These are phyloP conservation scores for Omphalotus guepiniiformis DNA, from an alignment of 768 basidiomycete species.

Conservation along the genomic window DNA sequence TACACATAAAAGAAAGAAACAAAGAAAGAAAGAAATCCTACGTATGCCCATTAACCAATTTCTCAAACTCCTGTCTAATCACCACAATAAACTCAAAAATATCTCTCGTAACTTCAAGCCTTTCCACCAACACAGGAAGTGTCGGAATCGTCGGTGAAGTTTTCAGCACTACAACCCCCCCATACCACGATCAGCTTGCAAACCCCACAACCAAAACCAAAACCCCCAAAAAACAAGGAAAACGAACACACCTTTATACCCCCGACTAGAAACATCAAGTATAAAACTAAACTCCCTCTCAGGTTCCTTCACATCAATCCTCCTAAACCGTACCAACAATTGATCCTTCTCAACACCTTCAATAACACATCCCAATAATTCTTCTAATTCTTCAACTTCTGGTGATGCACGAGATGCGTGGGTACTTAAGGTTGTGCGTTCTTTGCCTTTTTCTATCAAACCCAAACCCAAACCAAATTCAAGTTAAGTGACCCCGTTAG, in stretches of 20 bases:
- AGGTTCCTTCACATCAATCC: slow-evolving; percentile 54
- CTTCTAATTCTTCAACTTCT: slow-evolving; percentile 56
- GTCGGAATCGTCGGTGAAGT: slow-evolving; percentile 66
- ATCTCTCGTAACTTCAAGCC: slow-evolving; percentile 67
- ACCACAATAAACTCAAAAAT: slow-evolving; percentile 68
- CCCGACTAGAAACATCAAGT: slow-evolving; percentile 60
- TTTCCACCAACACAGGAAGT: slow-evolving; percentile 63
- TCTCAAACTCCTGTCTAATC: slow-evolving; percentile 48
- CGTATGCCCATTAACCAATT: slow-evolving; percentile 2
- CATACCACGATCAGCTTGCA: not conserved
- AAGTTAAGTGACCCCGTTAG: too few species aligned
- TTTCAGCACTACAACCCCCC: slow-evolving; percentile 70
- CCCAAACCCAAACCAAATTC: too few species aligned
- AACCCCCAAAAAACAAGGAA: not conserved
- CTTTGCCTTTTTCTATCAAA: slow-evolving; percentile 59
- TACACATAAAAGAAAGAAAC: too few species aligned
- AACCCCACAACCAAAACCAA: slow-evolving; percentile 4
- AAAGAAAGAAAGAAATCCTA: too few species aligned
- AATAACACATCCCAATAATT: slow-evolving; percentile 56
- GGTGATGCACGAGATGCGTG: slow-evolving; percentile 49
- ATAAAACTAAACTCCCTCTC: slow-evolving; percentile 69
- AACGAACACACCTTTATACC: slow-evolving; percentile 57
- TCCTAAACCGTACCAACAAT: slow-evolving; percentile 68
- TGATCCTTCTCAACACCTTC: slow-evolving; percentile 75
- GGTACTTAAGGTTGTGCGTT: slow-evolving; percentile 49